A percentile compares a stretch with the other conserved stretches of the same genome.
phyloP scores from a whole-genome alignment of 768 basidiomycete species.

The Agrocybe praecox region DNA sequence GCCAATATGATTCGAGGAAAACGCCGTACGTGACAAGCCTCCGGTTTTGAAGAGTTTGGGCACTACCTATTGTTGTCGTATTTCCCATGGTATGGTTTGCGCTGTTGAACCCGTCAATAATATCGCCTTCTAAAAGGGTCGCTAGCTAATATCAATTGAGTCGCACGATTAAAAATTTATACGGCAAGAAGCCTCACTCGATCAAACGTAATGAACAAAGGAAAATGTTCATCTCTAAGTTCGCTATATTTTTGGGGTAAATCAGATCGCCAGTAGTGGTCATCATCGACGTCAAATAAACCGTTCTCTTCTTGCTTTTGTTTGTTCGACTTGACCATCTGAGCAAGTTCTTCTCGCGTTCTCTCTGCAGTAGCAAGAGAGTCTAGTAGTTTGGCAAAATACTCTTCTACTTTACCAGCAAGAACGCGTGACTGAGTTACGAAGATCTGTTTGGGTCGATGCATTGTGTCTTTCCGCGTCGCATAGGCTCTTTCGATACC shows the following conservation, averaged over 20 bases:
- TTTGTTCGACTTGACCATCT: constrained; percentile 22
- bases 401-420: constrained; percentile 70
- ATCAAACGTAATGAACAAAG: constrained; percentile 70
- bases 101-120: background rate
- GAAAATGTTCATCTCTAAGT: constrained; percentile 63
- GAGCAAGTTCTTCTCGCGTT: constrained; percentile 42
- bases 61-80: background rate
- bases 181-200: constrained; percentile 38
- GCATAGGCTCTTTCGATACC: constrained; percentile 62
- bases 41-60: constrained; percentile 43
- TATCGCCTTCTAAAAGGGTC: constrained; percentile 9
- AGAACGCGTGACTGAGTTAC: constrained; percentile 71
- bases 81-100: background rate
- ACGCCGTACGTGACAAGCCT: constrained; percentile 44
- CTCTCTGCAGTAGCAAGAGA: constrained; percentile 43
- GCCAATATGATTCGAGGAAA: constrained; percentile 61
- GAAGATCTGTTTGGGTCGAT: constrained; percentile 68
- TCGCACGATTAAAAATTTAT: constrained; percentile 38
- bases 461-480: constrained; percentile 30
- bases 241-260: constrained; percentile 58
- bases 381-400: constrained; percentile 55
- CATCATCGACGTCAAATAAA: constrained; percentile 48
- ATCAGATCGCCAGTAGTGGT: constrained; percentile 41
- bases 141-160: constrained; percentile 44
- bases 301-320: constrained; percentile 22